Conservation (phyloP, 352 stramenopile species). For the Albugo laibachii region DNA sequence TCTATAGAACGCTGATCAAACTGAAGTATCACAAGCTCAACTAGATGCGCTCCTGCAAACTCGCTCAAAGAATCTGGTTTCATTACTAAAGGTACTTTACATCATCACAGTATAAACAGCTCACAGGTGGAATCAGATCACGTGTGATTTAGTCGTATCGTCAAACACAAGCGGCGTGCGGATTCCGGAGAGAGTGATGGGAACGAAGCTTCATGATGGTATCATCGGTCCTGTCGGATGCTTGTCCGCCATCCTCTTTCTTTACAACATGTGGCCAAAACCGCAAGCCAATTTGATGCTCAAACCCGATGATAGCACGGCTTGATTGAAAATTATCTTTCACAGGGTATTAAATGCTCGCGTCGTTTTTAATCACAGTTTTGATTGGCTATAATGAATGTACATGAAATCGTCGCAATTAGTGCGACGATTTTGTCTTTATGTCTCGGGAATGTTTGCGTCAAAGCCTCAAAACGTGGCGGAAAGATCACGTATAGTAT, state of each 20-base stretch:
- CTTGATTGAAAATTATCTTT: no score
- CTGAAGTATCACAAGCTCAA: slow-evolving; percentile 29
- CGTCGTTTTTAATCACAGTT: no score
- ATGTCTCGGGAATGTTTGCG: no score
- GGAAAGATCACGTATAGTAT: no score
- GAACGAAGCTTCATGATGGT: slow-evolving; percentile 65
- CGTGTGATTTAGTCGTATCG: slow-evolving; percentile 72
- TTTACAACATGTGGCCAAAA: slow-evolving; percentile 69
- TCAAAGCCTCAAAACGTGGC: no score
- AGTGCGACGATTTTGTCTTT: no score
- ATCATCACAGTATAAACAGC: not conserved
- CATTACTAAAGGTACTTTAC: slow-evolving; percentile 46
- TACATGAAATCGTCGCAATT: no score
- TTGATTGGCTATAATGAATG: no score
- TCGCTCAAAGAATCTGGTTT: slow-evolving; percentile 63
- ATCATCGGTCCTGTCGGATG: slow-evolving; percentile 62
- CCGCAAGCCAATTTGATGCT: slow-evolving; percentile 3
- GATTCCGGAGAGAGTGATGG: slow-evolving; percentile 54
- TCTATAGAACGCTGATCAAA: slow-evolving; percentile 17
- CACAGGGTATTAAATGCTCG: no score
- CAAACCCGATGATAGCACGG: no score
- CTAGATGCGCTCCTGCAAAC: slow-evolving; percentile 30
- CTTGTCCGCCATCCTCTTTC: slow-evolving; percentile 57
- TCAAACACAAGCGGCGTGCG: slow-evolving; percentile 66
- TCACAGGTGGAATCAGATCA: slow-evolving; percentile 7